Conservation (phyloP, 179 eudicot species). For the Amaranthus tricolor region DNA sequence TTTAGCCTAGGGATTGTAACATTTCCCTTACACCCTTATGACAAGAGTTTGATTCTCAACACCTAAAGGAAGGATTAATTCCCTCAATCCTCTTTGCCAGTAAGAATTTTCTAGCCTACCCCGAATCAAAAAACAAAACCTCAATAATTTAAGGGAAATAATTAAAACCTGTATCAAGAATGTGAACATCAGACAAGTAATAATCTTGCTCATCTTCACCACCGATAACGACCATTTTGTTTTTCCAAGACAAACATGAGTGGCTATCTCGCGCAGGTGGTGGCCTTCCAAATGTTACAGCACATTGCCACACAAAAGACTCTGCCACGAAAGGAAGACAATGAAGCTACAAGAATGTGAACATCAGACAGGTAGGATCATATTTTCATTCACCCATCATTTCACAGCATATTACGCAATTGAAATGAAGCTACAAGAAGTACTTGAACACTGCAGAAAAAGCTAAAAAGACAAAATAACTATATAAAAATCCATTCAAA, state of each 20-base stretch:
- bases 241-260: constrained; percentile 87
- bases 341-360: background rate
- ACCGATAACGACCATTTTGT: constrained; percentile 77
- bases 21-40: no score
- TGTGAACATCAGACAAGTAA: constrained; percentile 81
- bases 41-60: no score
- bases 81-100: no score
- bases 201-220: constrained; percentile 81
- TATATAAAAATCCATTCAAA: no score
- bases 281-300: constrained; percentile 61
- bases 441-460: background rate
- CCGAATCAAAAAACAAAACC: background rate
- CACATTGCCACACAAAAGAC: constrained; percentile 73
- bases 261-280: constrained; percentile 90
- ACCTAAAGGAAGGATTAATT: no score
- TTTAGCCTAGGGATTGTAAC: no score
- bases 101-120: no score
- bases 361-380: background rate
- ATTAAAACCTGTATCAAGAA: constrained; percentile 78
- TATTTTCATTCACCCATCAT: background rate
- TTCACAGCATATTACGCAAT: background rate
- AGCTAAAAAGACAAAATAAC: background rate
- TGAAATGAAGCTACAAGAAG: background rate
- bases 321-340: constrained; percentile 40
- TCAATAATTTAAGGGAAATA: constrained; percentile 1